Base-by-base conservation (phyloP, 2,329 filamentous ascomycete genomes). In the Talaromyces sp. region DNA sequence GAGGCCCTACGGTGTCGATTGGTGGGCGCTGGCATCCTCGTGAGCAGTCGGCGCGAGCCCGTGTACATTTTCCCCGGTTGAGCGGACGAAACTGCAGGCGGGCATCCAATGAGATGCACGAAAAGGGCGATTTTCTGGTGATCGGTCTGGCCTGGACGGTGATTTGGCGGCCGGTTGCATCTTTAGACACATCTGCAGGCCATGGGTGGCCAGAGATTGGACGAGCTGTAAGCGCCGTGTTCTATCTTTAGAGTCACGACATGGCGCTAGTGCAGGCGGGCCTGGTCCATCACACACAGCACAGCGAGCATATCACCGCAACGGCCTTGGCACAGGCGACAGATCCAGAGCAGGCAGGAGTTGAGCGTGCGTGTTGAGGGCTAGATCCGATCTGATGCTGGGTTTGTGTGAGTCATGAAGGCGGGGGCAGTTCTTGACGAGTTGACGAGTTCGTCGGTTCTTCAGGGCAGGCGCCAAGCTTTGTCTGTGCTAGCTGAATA, bases 231-330 rank as follows among this genome's bases (percentile, higher is more conserved):
- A 60, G 58, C 58, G 58, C 58, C 58, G 58, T 15, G 57, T 59
- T 59, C 57, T 59, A 59, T 59, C 57, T 59, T 59, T 59, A 59
- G 57, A 59, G 32, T 17, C 17, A 53, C 5, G 27, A 17, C 15
- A 11, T 17, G 49, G 13, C 25, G 49, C 49, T 53, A 53, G 49
- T 30, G 49, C 49, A 53, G 30, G 49, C 49, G 25, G 19, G 27
- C 27, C 25, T 30, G 27, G 49, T 28, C 49, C 19, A 53, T 53
- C 49, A 53, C 49, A 53, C 19, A 22, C 8, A 25, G 8, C 10
- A n/a, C 44, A 4, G 9, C 44, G 44, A 28, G 49, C 49, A 28
- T 15, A 53, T 32, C 49, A 30, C 49, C 5, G 49, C 44, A 25
- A 25, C 17, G 9, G 44, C 10, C 44, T 47, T 22, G 44, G 44